Conservation (phyloP, 2,329 filamentous ascomycete species). For the Nemania serpens region DNA sequence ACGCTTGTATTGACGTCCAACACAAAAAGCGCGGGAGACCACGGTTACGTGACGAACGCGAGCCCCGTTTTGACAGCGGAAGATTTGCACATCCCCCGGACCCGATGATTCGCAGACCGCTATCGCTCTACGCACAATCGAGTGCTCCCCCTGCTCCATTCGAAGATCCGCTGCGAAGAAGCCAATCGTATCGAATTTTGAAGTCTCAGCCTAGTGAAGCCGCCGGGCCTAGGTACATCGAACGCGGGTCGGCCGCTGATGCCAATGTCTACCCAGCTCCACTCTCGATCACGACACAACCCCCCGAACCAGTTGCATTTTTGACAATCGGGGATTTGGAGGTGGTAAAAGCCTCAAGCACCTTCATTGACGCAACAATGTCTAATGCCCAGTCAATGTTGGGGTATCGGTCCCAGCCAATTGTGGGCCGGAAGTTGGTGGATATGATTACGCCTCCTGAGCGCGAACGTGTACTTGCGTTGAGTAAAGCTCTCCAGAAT, state of each 20-base stretch:
- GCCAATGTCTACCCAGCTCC: slow-evolving; percentile 54
- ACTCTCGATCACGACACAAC: slow-evolving; percentile 47
- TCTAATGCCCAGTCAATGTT: slow-evolving; percentile 25
- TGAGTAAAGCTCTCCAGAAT: slow-evolving; percentile 59
- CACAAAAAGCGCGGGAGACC: slow-evolving; percentile 85
- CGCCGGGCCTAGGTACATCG: slow-evolving; percentile 54
- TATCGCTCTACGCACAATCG: slow-evolving; percentile 56
- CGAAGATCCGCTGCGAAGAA: slow-evolving; percentile 52
- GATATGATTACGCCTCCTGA: slow-evolving; percentile 60
- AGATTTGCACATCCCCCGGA: slow-evolving; percentile 54
- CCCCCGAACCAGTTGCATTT: slow-evolving; percentile 60
- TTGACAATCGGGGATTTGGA: slow-evolving; percentile 60
- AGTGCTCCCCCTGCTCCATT: slow-evolving; percentile 50
- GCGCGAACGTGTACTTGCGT: slow-evolving; percentile 54
- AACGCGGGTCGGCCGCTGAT: slow-evolving; percentile 55
- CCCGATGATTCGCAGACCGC: slow-evolving; percentile 52
- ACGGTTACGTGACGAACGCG: slow-evolving; percentile 73
- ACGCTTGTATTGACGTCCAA: slow-evolving; percentile 80
- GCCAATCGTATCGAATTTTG: slow-evolving; percentile 56
- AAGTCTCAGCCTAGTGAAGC: slow-evolving; percentile 59
- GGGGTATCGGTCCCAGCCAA: slow-evolving; percentile 47
- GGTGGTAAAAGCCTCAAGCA: slow-evolving; percentile 59
- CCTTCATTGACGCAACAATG: slow-evolving; percentile 58
- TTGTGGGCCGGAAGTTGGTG: slow-evolving; percentile 55
- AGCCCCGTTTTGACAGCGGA: slow-evolving; percentile 60